phyloP scores from a whole-genome alignment of 2,329 filamentous ascomycete genomes.

The Phialophora verrucosa region DNA sequence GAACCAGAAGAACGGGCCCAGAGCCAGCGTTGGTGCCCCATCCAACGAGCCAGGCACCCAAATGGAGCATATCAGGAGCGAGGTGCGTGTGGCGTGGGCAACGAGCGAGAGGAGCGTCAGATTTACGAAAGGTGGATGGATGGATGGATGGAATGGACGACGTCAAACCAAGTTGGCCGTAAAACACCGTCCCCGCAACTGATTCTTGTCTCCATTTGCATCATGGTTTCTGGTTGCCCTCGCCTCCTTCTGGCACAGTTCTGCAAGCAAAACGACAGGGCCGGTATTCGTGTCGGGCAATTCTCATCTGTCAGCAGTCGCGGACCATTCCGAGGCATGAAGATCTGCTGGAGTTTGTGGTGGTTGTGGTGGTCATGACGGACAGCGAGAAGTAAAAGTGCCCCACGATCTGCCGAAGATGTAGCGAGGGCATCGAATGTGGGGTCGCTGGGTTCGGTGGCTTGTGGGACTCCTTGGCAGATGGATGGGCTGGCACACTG shows the following conservation, averaged over 20 bases:
- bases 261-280: too few relatives aligned
- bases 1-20: background rate
- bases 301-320: background rate
- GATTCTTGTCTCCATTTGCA: background rate
- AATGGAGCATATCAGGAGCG: constrained; percentile 10
- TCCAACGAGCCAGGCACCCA: background rate
- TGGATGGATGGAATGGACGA: background rate
- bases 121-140: background rate
- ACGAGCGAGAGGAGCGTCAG: background rate
- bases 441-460: constrained; percentile 6
- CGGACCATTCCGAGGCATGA: background rate
- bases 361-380: background rate
- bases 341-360: background rate
- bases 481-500: too few relatives aligned
- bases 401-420: constrained; percentile 23
- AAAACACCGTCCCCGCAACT: constrained; percentile 14
- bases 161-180: constrained; percentile 5
- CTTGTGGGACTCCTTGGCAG: constrained; percentile 15
- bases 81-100: constrained; percentile 2
- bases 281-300: too few relatives aligned
- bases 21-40: background rate
- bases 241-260: too few relatives aligned
- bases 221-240: too few relatives aligned
- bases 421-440: constrained; percentile 12
- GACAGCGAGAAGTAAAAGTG: background rate